These are phyloP conservation scores for Saccharomyces hybrid DNA, from an alignment of 1,139 yeast genomes.

Conservation along the genomic window DNA sequence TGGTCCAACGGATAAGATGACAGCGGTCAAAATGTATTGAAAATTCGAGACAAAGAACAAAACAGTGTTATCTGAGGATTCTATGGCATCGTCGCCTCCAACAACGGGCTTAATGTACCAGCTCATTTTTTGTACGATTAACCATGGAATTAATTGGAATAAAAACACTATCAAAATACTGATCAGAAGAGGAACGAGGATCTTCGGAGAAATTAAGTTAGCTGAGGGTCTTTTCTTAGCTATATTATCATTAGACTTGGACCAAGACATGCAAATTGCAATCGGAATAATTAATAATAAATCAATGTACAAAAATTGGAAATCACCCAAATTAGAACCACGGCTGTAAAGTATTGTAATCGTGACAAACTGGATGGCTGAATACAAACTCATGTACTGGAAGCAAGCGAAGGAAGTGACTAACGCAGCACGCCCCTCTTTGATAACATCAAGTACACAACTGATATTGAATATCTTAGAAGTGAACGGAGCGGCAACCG, in stretches of 20 bases:
- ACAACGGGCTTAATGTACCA: slow-evolving; percentile 84
- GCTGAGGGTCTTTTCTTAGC: slow-evolving; percentile 84
- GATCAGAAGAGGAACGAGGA: slow-evolving; percentile 70
- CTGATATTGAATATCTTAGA: slow-evolving; percentile 83
- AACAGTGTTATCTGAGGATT: slow-evolving; percentile 83
- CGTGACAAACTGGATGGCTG: slow-evolving; percentile 90
- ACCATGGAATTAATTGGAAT: slow-evolving; percentile 69
- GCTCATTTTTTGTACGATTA: slow-evolving; percentile 44
- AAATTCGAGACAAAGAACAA: slow-evolving; percentile 74
- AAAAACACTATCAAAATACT: slow-evolving; percentile 55
- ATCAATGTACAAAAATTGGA: slow-evolving; percentile 92
- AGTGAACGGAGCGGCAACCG: slow-evolving; percentile 98
- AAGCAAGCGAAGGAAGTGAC: slow-evolving; percentile 97
- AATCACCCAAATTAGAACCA: slow-evolving; percentile 95
- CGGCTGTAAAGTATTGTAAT: slow-evolving; percentile 77
- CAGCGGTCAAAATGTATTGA: slow-evolving; percentile 81
- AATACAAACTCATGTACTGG: slow-evolving; percentile 94
- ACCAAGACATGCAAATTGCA: slow-evolving; percentile 97
- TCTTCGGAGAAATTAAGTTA: slow-evolving; percentile 81
- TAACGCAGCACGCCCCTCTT: slow-evolving; percentile 89
- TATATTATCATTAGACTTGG: slow-evolving; percentile 61
- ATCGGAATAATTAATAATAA: slow-evolving; percentile 82
- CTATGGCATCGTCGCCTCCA: slow-evolving; percentile 78
- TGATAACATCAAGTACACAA: slow-evolving; percentile 83
- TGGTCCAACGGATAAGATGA: slow-evolving; percentile 81